Percentiles rank a stretch among this genome's conserved stretches.
Evolutionary conservation across 2,329 filamentous ascomycete species (phyloP).

Genomic region (Aspergillus bombycis): DNA sequence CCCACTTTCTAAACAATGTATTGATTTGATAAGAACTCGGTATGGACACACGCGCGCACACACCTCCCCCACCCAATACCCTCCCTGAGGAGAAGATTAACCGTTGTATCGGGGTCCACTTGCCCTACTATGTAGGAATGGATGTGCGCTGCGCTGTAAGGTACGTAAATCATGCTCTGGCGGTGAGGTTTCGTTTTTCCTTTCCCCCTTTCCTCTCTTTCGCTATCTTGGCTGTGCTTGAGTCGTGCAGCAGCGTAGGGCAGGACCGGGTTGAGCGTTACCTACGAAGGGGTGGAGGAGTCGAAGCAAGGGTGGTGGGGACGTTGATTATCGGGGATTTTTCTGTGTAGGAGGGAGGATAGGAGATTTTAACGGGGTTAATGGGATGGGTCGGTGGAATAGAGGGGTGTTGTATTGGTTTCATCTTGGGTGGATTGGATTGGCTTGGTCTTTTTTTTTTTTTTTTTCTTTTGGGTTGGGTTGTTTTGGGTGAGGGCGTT

Average conservation of each 20-base stretch:
- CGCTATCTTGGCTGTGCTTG: neutral
- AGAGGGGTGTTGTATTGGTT: neutral
- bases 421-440: neutral
- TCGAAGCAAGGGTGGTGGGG: conserved; percentile 3
- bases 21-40: neutral
- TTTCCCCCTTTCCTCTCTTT: neutral
- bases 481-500: neutral
- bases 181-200: neutral
- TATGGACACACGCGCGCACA: no score
- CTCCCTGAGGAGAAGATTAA: neutral
- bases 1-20: neutral
- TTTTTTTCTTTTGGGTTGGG: neutral
- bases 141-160: neutral
- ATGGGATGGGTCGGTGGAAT: neutral
- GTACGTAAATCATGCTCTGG: neutral
- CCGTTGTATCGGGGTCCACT: neutral
- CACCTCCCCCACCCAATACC: neutral
- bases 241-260: neutral
- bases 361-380: neutral
- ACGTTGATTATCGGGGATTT: neutral
- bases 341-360: neutral
- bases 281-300: neutral
- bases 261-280: neutral
- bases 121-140: neutral
- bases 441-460: neutral